Conservation (phyloP, 2,329 filamentous ascomycete genomes). For the Periconia sp. region DNA sequence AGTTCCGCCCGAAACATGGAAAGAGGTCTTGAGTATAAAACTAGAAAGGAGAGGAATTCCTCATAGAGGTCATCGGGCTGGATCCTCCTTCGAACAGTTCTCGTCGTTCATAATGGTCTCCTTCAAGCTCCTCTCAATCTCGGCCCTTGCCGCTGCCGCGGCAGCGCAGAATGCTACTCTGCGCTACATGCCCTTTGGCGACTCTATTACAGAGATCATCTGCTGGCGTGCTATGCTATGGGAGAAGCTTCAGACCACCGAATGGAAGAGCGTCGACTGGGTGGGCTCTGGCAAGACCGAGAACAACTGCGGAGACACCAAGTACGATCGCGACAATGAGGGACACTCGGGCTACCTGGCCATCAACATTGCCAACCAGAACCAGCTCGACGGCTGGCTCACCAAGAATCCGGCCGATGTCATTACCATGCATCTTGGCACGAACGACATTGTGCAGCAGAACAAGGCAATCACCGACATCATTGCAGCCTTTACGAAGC, state of each 20-base stretch:
- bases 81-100: neutral
- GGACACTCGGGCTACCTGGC: conserved; percentile 53
- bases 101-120: conserved; percentile 22
- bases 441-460: conserved; percentile 52
- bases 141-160: conserved; percentile 9
- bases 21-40: too few species aligned
- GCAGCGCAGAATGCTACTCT: conserved; percentile 27
- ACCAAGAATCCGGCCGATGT: conserved; percentile 52
- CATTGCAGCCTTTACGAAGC: conserved; percentile 49
- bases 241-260: conserved; percentile 49
- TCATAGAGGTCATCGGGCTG: too few species aligned
- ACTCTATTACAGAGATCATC: conserved; percentile 53
- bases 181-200: conserved; percentile 52
- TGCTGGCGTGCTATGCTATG: conserved; percentile 54
- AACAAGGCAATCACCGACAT: conserved; percentile 47
- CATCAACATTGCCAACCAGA: conserved; percentile 52
- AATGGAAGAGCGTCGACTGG: conserved; percentile 48
- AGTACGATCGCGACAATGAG: conserved; percentile 54
- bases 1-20: neutral
- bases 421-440: conserved; percentile 55
- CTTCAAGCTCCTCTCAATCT: conserved; percentile 22
- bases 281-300: conserved; percentile 42
- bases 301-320: conserved; percentile 44
- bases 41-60: conserved; percentile 4
- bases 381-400: conserved; percentile 53